Evolutionary conservation across 345 rosid genomes (phyloP), one percentile per base, ranked within the genome.

Genomic region (Aquilaria yunnanensis): DNA sequence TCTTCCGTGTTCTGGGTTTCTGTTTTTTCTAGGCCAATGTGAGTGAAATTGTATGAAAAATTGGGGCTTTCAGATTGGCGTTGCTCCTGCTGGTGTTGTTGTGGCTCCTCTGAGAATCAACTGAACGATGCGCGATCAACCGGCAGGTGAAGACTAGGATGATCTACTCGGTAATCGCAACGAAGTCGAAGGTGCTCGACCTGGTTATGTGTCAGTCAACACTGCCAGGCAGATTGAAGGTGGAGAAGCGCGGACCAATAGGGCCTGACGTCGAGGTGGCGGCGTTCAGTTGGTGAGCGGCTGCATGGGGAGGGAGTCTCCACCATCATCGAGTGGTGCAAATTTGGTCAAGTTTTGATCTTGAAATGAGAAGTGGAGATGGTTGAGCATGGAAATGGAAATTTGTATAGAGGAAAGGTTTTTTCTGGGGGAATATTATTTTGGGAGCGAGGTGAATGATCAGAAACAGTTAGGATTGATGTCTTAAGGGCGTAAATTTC

Each of bases 261-360:
- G 70, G 56, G 52, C 77, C 70, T 75, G n/a, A 80, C 60, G 54
- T 89, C 89, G 54, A 70, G 72, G 62, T 85, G 74, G 11, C 74
- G 81, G 64, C 74, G 78, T 51, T 75, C 74, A 53, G 74, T 74
- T 37, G 72, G 80, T 62, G 83, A 78, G 52, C 97, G 86, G 54
- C 81, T 70, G 2, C 69, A 66, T 4, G 78, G 78, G 30, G 65
- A 33, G 23, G 23, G 23, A n/a, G 86, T 76, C 67, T 93, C 97
- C 55, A 80, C 73, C 97, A 87, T 89, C 34, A 43, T 73, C 71
- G 4, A 23, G 6, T 29, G 23, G 3, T 13, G 57, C 12, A 33
- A 16, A 10, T 54, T 31, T 3, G 14, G 47, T 10, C 2, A 45
- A 45, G 23, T 56, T 56, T 9, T 31, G 56, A 31, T 47, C 55